Percentiles rank a stretch among this genome's conserved stretches.
Evolutionary conservation across 345 rosid species (phyloP).

Genomic region (Eucalyptus curtisii): DNA sequence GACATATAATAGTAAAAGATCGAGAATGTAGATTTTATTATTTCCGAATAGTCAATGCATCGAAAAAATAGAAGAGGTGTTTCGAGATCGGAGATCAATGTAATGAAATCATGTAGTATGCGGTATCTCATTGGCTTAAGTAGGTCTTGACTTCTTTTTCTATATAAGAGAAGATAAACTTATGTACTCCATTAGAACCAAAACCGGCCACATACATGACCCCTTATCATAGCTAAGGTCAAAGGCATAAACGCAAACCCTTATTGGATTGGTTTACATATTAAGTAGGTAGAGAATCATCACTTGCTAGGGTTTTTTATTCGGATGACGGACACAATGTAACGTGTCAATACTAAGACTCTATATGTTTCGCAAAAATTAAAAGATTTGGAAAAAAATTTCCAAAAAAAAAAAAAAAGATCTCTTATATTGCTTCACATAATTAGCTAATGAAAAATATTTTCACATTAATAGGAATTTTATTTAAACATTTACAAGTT

Average conservation of each 20-base stretch:
- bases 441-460: background rate
- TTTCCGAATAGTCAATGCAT: background rate
- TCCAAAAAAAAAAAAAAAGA: too few species aligned
- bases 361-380: accelerated
- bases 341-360: background rate
- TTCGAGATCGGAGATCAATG: background rate
- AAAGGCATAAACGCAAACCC: background rate
- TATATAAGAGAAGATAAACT: background rate
- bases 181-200: background rate
- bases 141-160: background rate
- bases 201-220: background rate
- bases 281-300: background rate
- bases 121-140: background rate
- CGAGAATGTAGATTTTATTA: too few species aligned
- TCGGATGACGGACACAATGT: accelerated
- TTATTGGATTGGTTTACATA: background rate
- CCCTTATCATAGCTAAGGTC: background rate
- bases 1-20: background rate
- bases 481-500: too few species aligned
- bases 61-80: too few species aligned
- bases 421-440: background rate
- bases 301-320: background rate
- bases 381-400: too few species aligned
- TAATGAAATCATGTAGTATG: background rate
- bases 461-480: too few species aligned